Base-by-base conservation (phyloP, 768 basidiomycete genomes). In the Leucocoprinus sp. region DNA sequence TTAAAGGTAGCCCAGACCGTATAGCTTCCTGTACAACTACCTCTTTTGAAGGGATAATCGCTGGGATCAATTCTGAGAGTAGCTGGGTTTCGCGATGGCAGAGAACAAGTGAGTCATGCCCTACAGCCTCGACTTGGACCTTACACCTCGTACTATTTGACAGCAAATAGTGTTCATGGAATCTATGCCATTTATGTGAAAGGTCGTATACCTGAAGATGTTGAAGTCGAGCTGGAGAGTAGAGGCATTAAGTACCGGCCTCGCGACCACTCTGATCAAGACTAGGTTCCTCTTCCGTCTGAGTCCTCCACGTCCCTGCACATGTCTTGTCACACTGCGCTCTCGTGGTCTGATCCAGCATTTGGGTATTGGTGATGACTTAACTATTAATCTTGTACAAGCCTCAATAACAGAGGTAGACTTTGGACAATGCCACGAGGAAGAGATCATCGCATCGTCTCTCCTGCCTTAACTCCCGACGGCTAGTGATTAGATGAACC, bases 41-140 rank as follows among this genome's bases (percentile, higher is more conserved):
- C 1, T 82, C 88, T 52, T 99, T 88, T 54, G 95, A 98, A 54
- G 96, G 96, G 9, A 73, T 91, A 29, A 88, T 97, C 52, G 79
- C 93, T 0, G 78, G 92, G 37, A 80, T 92, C 35, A 79, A 88
- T 55, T 84, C 93, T 2, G 82, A 88, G 54, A 74, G 75, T 38
- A 92, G 89, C 60, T 99, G 96, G 96, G 93, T 98, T 5, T 88
- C 89, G 5, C 77, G 87, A 54, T 99, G 93, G 93, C 93, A 99
- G 63, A 69, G 95, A 60, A 91, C 85, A 54, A 80, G 95, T 93
- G 54, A 51, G 84, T 73, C 24, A 18, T 12, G 24, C 8, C 19
- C 8, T 42, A 50, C 43, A 15, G 44, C 33, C 23, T 44, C 37
- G 23, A 42, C 19, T 28, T 28, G 34, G 19, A 22, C 29, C n/a